Evolutionary conservation across 306 rosid genomes (phyloP), one percentile per base, ranked within the genome.

Genomic region (Lotus japonicus): DNA sequence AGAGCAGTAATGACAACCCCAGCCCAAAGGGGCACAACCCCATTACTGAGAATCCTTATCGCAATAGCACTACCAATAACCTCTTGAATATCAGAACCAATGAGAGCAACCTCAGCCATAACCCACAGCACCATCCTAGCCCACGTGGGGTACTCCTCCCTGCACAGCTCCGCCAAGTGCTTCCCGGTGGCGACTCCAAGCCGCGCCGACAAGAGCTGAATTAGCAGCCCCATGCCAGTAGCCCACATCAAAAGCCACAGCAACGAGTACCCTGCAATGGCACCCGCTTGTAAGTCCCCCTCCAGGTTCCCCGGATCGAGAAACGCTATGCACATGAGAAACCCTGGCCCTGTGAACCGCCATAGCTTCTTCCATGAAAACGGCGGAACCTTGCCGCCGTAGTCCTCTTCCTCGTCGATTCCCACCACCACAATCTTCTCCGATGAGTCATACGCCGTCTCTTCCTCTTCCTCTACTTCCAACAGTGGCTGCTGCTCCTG

Each of bases 41-140:
- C 97, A 78, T 87, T 83, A 73, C 91, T 89, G 17, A 94, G 74
- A 81, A 94, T 90, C 76, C 82, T 86, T 35, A 94, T 85, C 28
- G 99, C 97, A 75, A 94, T 94, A 19, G 97, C 97, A 49, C 99
- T 94, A 0, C 99, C 97, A 62, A 94, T 94, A 59, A 94, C 99
- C 77, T 94, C 99, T 70, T 94, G 98, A 16, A 94, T 90, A 74
- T 94, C 98, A 28, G 97, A 85, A 36, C 98, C 98, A 64, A 94
- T 90, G 14, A 94, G 77, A 35, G 99, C 99, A 9, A 94, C 12
- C 71, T 94, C 99, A 1, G 99, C 99, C 99, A 94, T 94, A 5
- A 90, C 68, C 99, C 99, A 94, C 26, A 94, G 85, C 68, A 88
- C 83, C 63, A 69, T 7, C 26, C 86, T 61, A 9, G 99, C 99